Base-by-base conservation (phyloP, 257 asterid genomes). In the Nemophila menziesii region DNA sequence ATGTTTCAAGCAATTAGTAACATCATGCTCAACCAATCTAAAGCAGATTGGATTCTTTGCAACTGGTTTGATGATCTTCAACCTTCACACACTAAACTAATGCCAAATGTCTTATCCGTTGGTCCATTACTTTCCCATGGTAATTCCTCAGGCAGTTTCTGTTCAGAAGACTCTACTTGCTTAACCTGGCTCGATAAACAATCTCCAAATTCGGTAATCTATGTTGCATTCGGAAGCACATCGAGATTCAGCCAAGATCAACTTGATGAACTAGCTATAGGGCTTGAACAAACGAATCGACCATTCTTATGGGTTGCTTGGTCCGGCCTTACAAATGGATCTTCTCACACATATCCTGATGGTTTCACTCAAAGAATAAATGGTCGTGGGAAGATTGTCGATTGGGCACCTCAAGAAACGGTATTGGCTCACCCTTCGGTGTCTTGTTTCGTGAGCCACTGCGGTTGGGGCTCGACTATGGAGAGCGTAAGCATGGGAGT, bases 331-430 rank as follows among this genome's bases (percentile, higher is more conserved):
- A 39, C 45, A 3, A 19, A 58, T 6, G 70, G 60, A 17, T 10
- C 55, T 0, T 5, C 22, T 10, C 13, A 53, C 0, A 13, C 48
- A 2, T 57, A 43, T 51, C 44, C 62, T 1, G 20, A 15, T 0
- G 72, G 64, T 15, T 75, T 65, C 40, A 13, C 13, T 0, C 44
- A 20, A 1, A 48, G 79, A 4, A 70, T 68, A 37, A 67, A 33
- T 9, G 34, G 39, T 4, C 58, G 66, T 0, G 83, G 80, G 5
- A 73, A 66, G 44, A 19, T 76, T 12, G 83, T 77, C 0, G 81
- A 77, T 27, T 80, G 93, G 93, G 84, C 84, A n/a, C 77, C 77
- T 1, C 93, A 77, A 26, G 87, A 77, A 45, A 56, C 22, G 41
- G 79, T 80, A 10, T 36, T 77, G 14, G 61, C 60, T 23, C 84